Base-by-base conservation (phyloP, 2,329 filamentous ascomycete species). In the Teratosphaeria viscida region DNA sequence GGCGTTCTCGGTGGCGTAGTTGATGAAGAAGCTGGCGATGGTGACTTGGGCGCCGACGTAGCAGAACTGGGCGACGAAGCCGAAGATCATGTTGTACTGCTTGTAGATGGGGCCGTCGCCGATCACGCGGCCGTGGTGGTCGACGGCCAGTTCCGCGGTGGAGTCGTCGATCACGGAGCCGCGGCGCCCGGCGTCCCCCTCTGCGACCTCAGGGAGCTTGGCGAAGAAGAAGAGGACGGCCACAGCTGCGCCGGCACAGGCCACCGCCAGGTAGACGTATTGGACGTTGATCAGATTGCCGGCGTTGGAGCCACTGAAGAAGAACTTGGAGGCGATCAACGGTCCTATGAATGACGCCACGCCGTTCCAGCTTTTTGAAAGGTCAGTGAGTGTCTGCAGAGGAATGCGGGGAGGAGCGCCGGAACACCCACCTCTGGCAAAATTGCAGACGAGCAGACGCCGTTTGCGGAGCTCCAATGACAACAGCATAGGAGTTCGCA, bases 71-170 rank as follows among this genome's bases (percentile, higher is more conserved):
- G 73, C 71, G 37, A 70, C 57, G 66, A 74, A 72, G 39, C 70
- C 73, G 61, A 69, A 72, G 64, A 74, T 69, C 70, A 74, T 72
- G 68, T 73, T 74, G 68, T 70, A 74, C 64, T 74, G 71, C 69
- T 73, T 74, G 69, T 70, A 71, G 37, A 74, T 63, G 16, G 72
- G 71, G 39, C 67, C 71, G 56, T 68, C 63, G 47, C 64, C 65
- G 58, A 72, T 66, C 56, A 69, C 63, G n/a, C 66, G 57, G 57
- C 72, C 71, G 57, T 71, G 66, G 23, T 65, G 57, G 52, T 70
- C 72, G 29, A 68, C 59, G 47, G 64, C 70, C 27, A 70, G 58
- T 59, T 69, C 70, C 32, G 70, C 61, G 14, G 67, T 68, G 59
- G 61, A 59, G 10, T 66, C 65, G 11, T 64, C 64, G 39, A 66